phyloP scores from a whole-genome alignment of 805 yeast species.

The Saccharomyces paradoxus region DNA sequence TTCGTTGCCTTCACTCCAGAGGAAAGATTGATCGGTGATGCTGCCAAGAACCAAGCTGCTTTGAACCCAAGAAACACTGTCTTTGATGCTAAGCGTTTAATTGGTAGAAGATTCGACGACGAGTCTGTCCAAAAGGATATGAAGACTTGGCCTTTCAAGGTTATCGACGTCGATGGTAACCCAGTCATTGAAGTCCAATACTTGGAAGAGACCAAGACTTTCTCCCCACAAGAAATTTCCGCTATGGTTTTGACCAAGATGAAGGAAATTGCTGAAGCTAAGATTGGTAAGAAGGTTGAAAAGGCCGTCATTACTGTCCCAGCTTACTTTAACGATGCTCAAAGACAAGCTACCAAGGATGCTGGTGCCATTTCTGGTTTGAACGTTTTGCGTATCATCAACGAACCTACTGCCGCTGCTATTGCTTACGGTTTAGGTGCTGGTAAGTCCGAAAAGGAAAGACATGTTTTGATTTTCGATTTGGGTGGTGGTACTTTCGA shows the following conservation, averaged over 20 bases:
- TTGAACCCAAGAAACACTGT: conserved; percentile 70
- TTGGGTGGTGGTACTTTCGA: conserved; percentile 98
- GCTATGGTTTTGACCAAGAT: conserved; percentile 74
- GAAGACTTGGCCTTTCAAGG: conserved; percentile 83
- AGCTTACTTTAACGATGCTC: conserved; percentile 74
- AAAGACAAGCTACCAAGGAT: conserved; percentile 76
- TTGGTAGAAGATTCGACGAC: conserved; percentile 71
- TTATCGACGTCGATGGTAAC: conserved; percentile 53
- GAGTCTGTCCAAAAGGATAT: conserved; percentile 77
- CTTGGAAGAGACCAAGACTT: conserved; percentile 59
- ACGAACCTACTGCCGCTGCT: conserved; percentile 93
- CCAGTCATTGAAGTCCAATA: conserved; percentile 65
- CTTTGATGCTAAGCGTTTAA: conserved; percentile 77
- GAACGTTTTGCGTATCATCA: conserved; percentile 67
- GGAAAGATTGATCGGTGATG: conserved; percentile 75
- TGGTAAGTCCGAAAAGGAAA: conserved; percentile 69
- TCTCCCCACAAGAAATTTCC: conserved; percentile 69
- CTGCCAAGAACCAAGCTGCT: conserved; percentile 80
- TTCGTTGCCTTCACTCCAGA: conserved; percentile 73
- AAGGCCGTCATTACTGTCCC: conserved; percentile 74
- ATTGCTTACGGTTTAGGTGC: conserved; percentile 97
- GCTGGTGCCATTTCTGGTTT: conserved; percentile 77
- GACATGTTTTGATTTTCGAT: conserved; percentile 85
- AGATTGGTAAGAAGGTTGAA: conserved; percentile 61
- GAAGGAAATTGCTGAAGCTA: conserved; percentile 76